Evolutionary conservation across 2,329 filamentous ascomycete genomes (phyloP).

Genomic region (Xylaria digitata): DNA sequence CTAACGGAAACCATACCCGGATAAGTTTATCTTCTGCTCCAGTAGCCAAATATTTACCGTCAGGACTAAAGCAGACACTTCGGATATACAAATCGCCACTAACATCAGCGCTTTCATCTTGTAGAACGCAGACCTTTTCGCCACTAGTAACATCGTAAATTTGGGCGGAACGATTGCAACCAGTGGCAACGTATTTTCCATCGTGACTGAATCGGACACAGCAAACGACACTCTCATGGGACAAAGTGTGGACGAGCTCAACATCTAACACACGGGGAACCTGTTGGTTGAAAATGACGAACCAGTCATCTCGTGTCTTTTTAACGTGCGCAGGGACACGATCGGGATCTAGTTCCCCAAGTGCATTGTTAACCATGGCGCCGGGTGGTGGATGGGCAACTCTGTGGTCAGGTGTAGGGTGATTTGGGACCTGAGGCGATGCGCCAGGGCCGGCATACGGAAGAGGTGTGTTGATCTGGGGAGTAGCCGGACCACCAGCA

Average conservation of each 20-base stretch:
- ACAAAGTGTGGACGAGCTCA: slow-evolving; percentile 90
- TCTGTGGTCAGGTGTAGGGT: slow-evolving; percentile 78
- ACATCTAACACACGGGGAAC: slow-evolving; percentile 92
- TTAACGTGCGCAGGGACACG: slow-evolving; percentile 87
- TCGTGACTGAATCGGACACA: slow-evolving; percentile 97
- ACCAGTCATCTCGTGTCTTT: slow-evolving; percentile 92
- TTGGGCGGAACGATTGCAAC: slow-evolving; percentile 98
- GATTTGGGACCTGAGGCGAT: slow-evolving; percentile 84
- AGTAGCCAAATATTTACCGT: slow-evolving; percentile 92
- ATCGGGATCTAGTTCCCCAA: slow-evolving; percentile 89
- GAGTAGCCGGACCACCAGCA: slow-evolving; percentile 80
- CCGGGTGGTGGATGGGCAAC: slow-evolving; percentile 61
- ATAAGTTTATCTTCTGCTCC: slow-evolving; percentile 98
- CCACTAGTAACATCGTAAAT: slow-evolving; percentile 94
- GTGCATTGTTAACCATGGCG: slow-evolving; percentile 67
- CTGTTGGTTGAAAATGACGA: slow-evolving; percentile 94
- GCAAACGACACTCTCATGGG: slow-evolving; percentile 96
- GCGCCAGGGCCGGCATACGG: slow-evolving; percentile 85
- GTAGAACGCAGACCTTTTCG: slow-evolving; percentile 87
- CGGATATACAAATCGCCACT: slow-evolving; percentile 95
- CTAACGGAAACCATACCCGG: slow-evolving; percentile 69
- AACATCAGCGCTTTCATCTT: slow-evolving; percentile 88
- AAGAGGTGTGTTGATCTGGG: slow-evolving; percentile 88
- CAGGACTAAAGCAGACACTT: slow-evolving; percentile 98
- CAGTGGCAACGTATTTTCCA: slow-evolving; percentile 94